Evolutionary conservation across 495 filamentous ascomycete genomes (phyloP).

Genomic region (Trichoderma reesei): DNA sequence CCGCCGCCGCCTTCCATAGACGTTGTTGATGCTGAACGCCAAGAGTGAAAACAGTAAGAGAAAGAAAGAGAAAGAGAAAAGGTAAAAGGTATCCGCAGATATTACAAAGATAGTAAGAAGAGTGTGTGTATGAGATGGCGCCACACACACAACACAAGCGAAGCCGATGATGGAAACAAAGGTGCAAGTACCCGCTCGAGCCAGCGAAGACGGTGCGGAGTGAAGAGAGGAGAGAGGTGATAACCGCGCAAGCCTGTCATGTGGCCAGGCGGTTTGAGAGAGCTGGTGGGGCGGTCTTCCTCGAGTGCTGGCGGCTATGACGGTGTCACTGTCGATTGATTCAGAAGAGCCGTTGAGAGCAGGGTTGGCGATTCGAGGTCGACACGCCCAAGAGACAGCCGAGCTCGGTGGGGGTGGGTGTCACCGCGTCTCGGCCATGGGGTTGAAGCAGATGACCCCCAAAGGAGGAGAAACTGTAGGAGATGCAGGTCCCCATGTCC

Average conservation of each 20-base stretch:
- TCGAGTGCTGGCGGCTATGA: conserved; percentile 1
- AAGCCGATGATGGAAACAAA: neutral
- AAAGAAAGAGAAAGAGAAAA: neutral
- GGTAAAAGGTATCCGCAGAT: neutral
- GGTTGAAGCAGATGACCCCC: neutral
- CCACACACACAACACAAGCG: conserved; percentile 1
- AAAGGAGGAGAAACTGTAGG: too few species aligned
- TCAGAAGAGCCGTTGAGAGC: neutral
- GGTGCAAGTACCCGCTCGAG: neutral
- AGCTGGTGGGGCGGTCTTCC: neutral
- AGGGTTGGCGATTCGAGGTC: conserved; percentile 5
- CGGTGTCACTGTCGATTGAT: neutral
- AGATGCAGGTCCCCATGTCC: neutral
- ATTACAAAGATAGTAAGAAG: neutral
- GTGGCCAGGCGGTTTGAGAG: neutral
- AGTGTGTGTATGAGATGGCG: neutral
- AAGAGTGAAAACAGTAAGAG: neutral
- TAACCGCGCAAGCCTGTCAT: neutral
- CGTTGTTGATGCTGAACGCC: neutral
- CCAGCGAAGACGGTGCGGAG: conserved; percentile 3
- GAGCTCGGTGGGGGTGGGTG: neutral
- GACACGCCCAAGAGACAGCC: neutral
- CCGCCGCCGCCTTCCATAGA: neutral
- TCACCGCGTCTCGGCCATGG: neutral
- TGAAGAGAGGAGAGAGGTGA: too few species aligned